phyloP scores from a whole-genome alignment of 768 basidiomycete genomes.

The Kwoniella mangroviensis region DNA sequence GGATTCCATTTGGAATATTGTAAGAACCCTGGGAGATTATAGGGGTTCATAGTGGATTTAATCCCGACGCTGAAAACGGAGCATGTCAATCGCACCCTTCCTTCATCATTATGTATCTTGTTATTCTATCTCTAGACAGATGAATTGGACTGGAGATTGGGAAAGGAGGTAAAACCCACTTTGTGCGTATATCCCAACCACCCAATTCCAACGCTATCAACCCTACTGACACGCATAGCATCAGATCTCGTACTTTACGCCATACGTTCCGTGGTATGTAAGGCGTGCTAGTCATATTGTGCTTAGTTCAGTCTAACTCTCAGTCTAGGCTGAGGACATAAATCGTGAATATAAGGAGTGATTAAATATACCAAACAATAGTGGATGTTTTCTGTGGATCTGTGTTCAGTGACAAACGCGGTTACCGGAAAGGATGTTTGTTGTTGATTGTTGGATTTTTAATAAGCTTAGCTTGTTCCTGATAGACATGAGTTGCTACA shows the following conservation, averaged over 20 bases:
- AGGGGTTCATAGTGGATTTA: conserved; percentile 24
- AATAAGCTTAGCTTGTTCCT: too few relatives aligned
- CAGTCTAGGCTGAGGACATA: too few relatives aligned
- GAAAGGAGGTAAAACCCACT: not conserved
- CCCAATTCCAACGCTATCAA: conserved; percentile 1
- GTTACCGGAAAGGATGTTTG: not conserved
- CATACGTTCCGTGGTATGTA: conserved; percentile 9
- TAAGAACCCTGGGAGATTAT: conserved; percentile 32
- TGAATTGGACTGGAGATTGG: not conserved
- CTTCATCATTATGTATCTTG: not conserved
- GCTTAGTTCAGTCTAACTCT: not conserved
- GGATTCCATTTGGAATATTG: conserved; percentile 18
- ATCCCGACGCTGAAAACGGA: not conserved
- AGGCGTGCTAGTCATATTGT: not conserved
- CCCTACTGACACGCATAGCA: not conserved
- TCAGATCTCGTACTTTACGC: conserved; percentile 1
- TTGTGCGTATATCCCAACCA: conserved; percentile 5
- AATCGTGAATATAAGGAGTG: too few relatives aligned
- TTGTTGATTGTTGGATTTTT: not conserved
- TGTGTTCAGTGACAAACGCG: not conserved
- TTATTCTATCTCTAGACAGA: not conserved
- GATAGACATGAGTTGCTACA: too few relatives aligned
- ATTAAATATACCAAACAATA: too few relatives aligned
- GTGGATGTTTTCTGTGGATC: not conserved
- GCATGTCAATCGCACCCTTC: not conserved